Evolutionary conservation across 78 protist species (phyloP).

Genomic region (Cavenderia fasciculata): DNA sequence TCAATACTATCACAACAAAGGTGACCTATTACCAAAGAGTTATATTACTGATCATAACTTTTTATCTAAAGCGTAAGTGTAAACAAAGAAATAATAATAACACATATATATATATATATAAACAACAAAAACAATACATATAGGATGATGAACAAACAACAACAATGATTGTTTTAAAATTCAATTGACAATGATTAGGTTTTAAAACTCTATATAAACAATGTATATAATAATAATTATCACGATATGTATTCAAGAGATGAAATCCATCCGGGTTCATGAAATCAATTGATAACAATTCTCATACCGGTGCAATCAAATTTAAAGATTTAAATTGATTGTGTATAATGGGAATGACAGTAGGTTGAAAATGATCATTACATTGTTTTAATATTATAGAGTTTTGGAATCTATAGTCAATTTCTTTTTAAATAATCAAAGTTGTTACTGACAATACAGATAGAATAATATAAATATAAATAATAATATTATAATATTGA

Average conservation of each 20-base stretch:
- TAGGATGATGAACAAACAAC: no score
- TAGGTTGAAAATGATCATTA: neutral
- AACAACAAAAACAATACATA: no score
- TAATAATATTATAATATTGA: neutral
- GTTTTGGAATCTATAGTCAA: neutral
- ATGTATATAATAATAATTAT: no score
- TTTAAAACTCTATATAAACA: no score
- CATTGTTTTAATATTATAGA: conserved; percentile 8
- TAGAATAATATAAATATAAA: conserved; percentile 1
- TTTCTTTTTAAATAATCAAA: neutral
- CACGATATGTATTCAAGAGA: no score
- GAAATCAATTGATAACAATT: no score
- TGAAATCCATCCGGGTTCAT: no score
- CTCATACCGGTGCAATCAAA: conserved; percentile 1
- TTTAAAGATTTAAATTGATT: neutral
- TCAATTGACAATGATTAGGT: no score
- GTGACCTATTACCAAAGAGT: conserved; percentile 41
- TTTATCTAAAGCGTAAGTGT: conserved; percentile 19
- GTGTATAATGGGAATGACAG: conserved; percentile 4
- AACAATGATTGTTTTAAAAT: no score
- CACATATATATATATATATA: no score
- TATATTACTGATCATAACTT: conserved; percentile 45
- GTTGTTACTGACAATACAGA: conserved; percentile 1
- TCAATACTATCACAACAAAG: conserved; percentile 8
- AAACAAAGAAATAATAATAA: no score